Evolutionary conservation across 257 asterid species (phyloP), one percentile per base, ranked within the genome.

Genomic region (Fraxinus cuspidata): DNA sequence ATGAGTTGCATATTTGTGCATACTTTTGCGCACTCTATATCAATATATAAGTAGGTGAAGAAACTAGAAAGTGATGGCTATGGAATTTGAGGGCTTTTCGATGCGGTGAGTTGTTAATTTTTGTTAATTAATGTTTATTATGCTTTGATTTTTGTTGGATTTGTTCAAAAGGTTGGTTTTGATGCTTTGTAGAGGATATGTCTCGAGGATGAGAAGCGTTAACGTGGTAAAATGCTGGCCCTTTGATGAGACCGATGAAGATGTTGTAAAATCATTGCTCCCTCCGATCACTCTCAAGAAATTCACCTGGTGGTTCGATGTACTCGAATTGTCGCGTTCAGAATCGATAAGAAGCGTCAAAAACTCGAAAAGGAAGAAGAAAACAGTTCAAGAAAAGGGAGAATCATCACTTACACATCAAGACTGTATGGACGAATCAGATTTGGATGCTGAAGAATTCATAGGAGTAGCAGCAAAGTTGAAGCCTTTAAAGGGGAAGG

Each of bases 191-290:
- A 92, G 97, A 63, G 96, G 87, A 86, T 90, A 88, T 79, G 80
- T 84, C 18, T 85, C 92, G 35, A 76, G 87, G 87, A 87, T 85
- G 96, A 88, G 97, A 81, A 84, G 87, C 31, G 83, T 83, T 69
- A 81, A 89, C 88, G 90, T 90, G 90, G 87, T 73, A 78, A 84
- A 87, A 53, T 89, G 93, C 91, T 92, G 97, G 94, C 97, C 97
- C 19, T 92, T 92, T 73, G 89, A 82, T 78, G 87, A 82, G 19
- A 63, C 71, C 9, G 60, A 65, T 27, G 88, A 83, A 51, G 84
- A 81, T 34, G 70, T 78, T 47, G 85, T 86, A 9, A 75, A 76
- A 58, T 83, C 90, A 2, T 65, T 81, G 77, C 88, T 92, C 69
- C 94, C 97, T 72, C 90, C 96, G 0, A 90, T 92, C 77, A 75